Evolutionary conservation across 352 stramenopile species (phyloP), one percentile per base, ranked within the genome.

Genomic region (Globisporangium nunn): DNA sequence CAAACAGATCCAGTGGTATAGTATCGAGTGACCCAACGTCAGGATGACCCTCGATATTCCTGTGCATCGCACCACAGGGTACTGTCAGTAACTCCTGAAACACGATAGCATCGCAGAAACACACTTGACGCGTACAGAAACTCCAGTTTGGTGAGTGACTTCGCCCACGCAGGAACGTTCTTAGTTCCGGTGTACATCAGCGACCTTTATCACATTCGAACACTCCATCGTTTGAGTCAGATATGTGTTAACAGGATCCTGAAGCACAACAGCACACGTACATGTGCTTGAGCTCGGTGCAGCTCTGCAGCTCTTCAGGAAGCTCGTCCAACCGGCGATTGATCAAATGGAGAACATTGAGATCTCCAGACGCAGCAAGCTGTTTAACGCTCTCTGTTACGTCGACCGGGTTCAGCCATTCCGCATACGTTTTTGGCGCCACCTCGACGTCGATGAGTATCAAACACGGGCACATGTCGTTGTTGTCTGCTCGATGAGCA

Each of bases 271-370:
- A n/a, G 33, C 30, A 4, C n/a, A 54, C 64, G 31, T 68, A 85
- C 74, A 87, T 46, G 48, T 83, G 58, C 30, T 72, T 54, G 2
- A 81, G 58, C 1, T 68, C 50, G 1, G 51, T 47, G 30, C 76
- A 83, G 0, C 47, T 43, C 4, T 62, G 43, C 3, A 87, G 49
- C 33, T 78, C 57, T 0, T 57, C 45, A 3, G 74, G 72, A 41
- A 56, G 55, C 11, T 56, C 50, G 0, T 53, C 14, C 4, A 87
- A 30, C 0, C 47, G 54, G 0, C 62, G 62, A 35, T 85, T 81
- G 37, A 78, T 71, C 8, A 85, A 33, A 10, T 78, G 74, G 18
- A 85, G 54, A 0, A 68, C 63, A 6, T 58, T 58, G 10, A 84
- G 58, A 29, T 72, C 58, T 5, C 76, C 74, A 8, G 72, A 62